Percentiles rank a stretch among this genome's conserved stretches.
phyloP scores from a whole-genome alignment of 2,329 filamentous ascomycete genomes.

The Beauveria medogensis region DNA sequence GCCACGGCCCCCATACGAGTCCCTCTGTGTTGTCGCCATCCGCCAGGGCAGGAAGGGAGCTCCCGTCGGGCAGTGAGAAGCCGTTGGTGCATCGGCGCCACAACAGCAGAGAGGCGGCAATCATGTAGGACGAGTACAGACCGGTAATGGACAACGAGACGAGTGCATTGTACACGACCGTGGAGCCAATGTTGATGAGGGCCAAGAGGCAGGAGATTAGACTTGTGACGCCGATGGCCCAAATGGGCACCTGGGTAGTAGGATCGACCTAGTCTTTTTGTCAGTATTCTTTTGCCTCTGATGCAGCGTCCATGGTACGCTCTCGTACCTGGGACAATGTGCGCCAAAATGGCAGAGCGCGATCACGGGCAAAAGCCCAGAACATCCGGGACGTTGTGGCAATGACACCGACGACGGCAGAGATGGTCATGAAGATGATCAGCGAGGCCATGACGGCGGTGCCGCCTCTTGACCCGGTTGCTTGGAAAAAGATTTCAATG shows the following conservation, averaged over 20 bases:
- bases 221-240: slow-evolving; percentile 20
- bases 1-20: slow-evolving; percentile 47
- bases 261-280: neutral
- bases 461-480: slow-evolving; percentile 37
- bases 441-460: slow-evolving; percentile 42
- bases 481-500: slow-evolving; percentile 49
- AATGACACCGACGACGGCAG: slow-evolving; percentile 43
- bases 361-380: slow-evolving; percentile 41
- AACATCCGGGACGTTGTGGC: slow-evolving; percentile 49
- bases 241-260: slow-evolving; percentile 22
- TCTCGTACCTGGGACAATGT: slow-evolving; percentile 19
- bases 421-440: slow-evolving; percentile 39
- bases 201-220: slow-evolving; percentile 22
- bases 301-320: neutral
- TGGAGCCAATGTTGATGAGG: slow-evolving; percentile 26
- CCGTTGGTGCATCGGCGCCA: slow-evolving; percentile 23
- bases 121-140: slow-evolving; percentile 23
- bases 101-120: slow-evolving; percentile 20
- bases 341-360: slow-evolving; percentile 23
- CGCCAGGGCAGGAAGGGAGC: slow-evolving; percentile 20
- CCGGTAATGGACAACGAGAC: slow-evolving; percentile 23
- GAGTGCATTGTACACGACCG: slow-evolving; percentile 23
- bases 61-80: slow-evolving; percentile 16
- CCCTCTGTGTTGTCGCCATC: slow-evolving; percentile 18
- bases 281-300: neutral